Evolutionary conservation across 208 protist species (phyloP).

Genomic region (Acanthamoeba triangularis): DNA sequence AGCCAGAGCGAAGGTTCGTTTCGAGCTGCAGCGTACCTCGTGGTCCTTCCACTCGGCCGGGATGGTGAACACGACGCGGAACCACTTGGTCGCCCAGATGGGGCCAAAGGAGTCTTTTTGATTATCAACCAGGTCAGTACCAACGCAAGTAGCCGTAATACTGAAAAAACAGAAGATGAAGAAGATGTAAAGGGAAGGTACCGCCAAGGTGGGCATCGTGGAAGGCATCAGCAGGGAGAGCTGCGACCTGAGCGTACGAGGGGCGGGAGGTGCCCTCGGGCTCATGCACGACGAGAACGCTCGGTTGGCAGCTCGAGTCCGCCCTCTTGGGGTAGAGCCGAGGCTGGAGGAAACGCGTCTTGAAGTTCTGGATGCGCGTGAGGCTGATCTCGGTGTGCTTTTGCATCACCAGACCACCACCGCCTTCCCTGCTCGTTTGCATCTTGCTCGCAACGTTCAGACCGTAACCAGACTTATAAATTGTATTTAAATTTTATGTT

Average conservation of each 20-base stretch:
- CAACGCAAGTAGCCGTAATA: background rate
- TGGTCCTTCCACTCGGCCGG: slow-evolving; percentile 53
- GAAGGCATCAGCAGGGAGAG: background rate
- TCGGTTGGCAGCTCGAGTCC: background rate
- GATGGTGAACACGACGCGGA: background rate
- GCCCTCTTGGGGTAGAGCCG: slow-evolving; percentile 16
- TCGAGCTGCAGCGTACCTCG: background rate
- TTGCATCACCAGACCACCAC: slow-evolving; percentile 68
- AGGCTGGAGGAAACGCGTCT: slow-evolving; percentile 38
- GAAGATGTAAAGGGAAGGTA: background rate
- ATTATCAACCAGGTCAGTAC: background rate
- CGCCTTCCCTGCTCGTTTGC: slow-evolving; percentile 17
- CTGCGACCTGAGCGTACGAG: background rate
- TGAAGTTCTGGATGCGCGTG: slow-evolving; percentile 22
- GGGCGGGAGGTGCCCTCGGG: slow-evolving; percentile 36
- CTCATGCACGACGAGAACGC: background rate
- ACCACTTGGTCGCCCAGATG: slow-evolving; percentile 68
- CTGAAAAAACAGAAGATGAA: background rate
- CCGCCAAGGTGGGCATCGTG: background rate
- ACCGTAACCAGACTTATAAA: background rate
- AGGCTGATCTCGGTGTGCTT: slow-evolving; percentile 73
- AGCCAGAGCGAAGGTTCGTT: no score
- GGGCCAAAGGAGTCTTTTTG: slow-evolving; percentile 42
- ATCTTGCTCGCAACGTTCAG: background rate
- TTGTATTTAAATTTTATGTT: no score